These are phyloP conservation scores for Saccharomycopsis sp. DNA, from an alignment of 805 yeast genomes.

Conservation along the genomic window DNA sequence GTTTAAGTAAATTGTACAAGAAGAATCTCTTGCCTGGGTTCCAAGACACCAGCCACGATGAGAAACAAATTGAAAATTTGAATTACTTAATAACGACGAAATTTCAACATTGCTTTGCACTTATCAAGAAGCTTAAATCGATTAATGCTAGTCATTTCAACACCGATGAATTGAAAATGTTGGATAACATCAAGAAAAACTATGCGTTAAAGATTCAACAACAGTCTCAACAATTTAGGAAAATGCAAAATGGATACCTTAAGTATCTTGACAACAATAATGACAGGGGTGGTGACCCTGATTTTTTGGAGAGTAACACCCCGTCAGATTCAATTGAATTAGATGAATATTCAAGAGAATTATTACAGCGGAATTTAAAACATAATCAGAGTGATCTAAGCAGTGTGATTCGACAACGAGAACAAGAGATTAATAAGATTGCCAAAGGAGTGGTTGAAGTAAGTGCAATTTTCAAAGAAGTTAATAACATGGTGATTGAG, in stretches of 20 bases:
- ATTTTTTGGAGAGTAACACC: conserved; percentile 37
- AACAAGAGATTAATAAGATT: conserved; percentile 79
- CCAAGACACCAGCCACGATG: conserved; percentile 71
- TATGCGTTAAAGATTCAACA: conserved; percentile 83
- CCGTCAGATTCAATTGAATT: no score
- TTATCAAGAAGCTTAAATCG: conserved; percentile 59
- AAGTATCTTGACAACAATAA: conserved; percentile 71
- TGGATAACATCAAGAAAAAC: conserved; percentile 74
- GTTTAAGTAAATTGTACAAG: conserved; percentile 64
- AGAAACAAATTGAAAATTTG: conserved; percentile 68
- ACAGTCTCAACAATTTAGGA: conserved; percentile 68
- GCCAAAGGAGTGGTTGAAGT: conserved; percentile 95
- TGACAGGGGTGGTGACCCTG: no score
- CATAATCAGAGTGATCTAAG: conserved; percentile 22
- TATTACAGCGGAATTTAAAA: conserved; percentile 34
- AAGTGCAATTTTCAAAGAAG: conserved; percentile 85
- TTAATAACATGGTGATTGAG: conserved; percentile 86
- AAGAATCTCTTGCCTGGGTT: conserved; percentile 83
- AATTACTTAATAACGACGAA: conserved; percentile 67
- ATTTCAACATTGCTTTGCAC: conserved; percentile 72
- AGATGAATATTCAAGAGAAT: conserved; percentile 48
- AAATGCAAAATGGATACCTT: conserved; percentile 83
- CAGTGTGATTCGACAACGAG: conserved; percentile 49
- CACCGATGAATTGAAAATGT: conserved; percentile 61
- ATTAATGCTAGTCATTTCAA: conserved; percentile 31